Percentiles rank a stretch among this genome's conserved stretches.
Evolutionary conservation across 2,329 filamentous ascomycete species (phyloP).

Genomic region (Parafenestella ontariensis): DNA sequence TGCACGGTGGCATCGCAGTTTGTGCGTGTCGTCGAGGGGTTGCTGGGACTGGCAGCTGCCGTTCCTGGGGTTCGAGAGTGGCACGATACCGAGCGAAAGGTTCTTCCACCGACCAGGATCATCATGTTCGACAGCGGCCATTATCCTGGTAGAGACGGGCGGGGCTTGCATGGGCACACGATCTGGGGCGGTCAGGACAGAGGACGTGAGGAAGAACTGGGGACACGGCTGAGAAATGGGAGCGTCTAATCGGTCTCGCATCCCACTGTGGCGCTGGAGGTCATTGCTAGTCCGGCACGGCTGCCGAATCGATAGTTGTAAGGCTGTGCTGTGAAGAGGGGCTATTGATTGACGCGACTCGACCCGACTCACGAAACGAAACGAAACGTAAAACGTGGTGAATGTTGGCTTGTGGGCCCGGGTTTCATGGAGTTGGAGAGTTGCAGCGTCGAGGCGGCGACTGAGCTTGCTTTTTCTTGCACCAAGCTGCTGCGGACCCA

Average conservation of each 20-base stretch:
- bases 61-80: constrained; percentile 22
- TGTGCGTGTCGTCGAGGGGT: constrained; percentile 22
- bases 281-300: constrained; percentile 21
- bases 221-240: constrained; percentile 3
- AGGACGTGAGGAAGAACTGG: constrained; percentile 4
- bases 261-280: constrained; percentile 4
- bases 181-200: constrained; percentile 22
- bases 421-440: not conserved
- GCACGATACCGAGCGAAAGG: constrained; percentile 29
- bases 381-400: constrained; percentile 4
- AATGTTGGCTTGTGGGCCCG: not conserved
- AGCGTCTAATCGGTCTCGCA: constrained; percentile 6
- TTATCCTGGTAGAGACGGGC: constrained; percentile 22
- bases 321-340: too few relatives aligned
- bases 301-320: constrained; percentile 26
- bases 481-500: not conserved
- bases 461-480: not conserved
- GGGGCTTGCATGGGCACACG: constrained; percentile 23
- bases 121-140: constrained; percentile 29
- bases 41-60: constrained; percentile 16
- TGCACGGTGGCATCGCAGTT: constrained; percentile 33
- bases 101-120: constrained; percentile 31
- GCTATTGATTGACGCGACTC: constrained; percentile 2
- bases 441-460: not conserved
- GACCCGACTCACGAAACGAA: constrained; percentile 1